Conservation (phyloP, 352 stramenopile genomes). For the Thraustochytrium striatum region DNA sequence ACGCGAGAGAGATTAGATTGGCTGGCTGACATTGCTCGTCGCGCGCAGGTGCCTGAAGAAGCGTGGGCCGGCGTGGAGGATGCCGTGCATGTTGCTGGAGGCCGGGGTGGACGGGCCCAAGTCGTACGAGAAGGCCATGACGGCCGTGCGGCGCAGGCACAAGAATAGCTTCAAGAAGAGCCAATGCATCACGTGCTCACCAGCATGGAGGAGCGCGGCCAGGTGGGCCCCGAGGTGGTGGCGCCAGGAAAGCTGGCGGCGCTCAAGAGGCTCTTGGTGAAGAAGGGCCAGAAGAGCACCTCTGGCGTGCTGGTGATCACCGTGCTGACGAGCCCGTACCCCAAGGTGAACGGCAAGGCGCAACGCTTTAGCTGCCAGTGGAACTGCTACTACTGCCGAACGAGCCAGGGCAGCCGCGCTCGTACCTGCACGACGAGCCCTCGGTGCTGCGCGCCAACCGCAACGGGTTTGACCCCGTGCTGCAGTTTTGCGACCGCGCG, state of each 20-base stretch:
- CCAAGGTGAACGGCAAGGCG: constrained; percentile 63
- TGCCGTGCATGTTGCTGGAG: constrained; percentile 74
- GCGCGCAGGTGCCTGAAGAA: constrained; percentile 42
- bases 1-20: constrained; percentile 63
- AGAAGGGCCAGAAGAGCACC: constrained; percentile 80
- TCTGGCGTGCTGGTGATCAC: constrained; percentile 83
- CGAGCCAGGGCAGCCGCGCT: constrained; percentile 78
- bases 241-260: constrained; percentile 53
- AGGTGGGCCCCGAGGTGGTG: constrained; percentile 48
- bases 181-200: constrained; percentile 77
- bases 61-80: constrained; percentile 68
- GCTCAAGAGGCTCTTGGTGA: constrained; percentile 73
- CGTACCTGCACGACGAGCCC: constrained; percentile 85
- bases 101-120: constrained; percentile 68
- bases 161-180: constrained; percentile 84
- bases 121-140: constrained; percentile 74
- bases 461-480: constrained; percentile 80
- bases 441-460: constrained; percentile 82
- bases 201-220: constrained; percentile 66
- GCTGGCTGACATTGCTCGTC: neutral
- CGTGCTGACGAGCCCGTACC: constrained; percentile 83
- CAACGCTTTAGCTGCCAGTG: constrained; percentile 86
- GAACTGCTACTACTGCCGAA: constrained; percentile 92
- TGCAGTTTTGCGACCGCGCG: constrained; percentile 79
- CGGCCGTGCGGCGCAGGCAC: constrained; percentile 71